Conservation (phyloP, 2,329 filamentous ascomycete species). For the Thielaviopsis punctulata region DNA sequence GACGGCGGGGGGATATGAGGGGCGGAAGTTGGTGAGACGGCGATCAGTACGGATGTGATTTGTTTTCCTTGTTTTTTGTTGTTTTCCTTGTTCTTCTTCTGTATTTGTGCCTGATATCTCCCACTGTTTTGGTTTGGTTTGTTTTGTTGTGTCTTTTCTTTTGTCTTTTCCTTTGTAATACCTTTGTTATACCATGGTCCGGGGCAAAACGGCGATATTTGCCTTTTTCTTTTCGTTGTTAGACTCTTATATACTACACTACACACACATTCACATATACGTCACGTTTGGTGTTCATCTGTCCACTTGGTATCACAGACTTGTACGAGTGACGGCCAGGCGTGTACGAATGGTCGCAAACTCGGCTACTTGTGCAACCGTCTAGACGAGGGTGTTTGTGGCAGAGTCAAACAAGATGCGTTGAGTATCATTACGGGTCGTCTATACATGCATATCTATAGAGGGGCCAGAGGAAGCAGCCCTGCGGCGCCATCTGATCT, state of each 20-base stretch:
- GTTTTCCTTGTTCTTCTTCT: constrained; percentile 6
- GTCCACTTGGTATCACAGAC: too few species aligned
- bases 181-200: constrained; percentile 15
- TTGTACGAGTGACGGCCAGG: too few species aligned
- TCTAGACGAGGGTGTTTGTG: not conserved
- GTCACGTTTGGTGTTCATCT: not conserved
- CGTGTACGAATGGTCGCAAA: too few species aligned
- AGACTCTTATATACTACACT: not conserved
- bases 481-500: not conserved
- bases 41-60: not conserved
- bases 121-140: not conserved
- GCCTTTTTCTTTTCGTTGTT: not conserved
- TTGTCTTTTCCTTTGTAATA: not conserved
- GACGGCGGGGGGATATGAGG: not conserved
- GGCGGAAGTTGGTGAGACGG: not conserved
- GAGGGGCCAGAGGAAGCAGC: not conserved
- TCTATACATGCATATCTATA: not conserved
- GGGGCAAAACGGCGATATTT: constrained; percentile 5
- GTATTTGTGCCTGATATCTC: constrained; percentile 5
- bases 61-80: constrained; percentile 9
- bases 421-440: not conserved
- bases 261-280: not conserved
- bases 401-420: too few species aligned
- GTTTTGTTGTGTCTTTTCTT: not conserved
- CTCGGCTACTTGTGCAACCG: not conserved